These are phyloP conservation scores for Melastoma malabathricum DNA, from an alignment of 345 rosid genomes.

Conservation along the genomic window DNA sequence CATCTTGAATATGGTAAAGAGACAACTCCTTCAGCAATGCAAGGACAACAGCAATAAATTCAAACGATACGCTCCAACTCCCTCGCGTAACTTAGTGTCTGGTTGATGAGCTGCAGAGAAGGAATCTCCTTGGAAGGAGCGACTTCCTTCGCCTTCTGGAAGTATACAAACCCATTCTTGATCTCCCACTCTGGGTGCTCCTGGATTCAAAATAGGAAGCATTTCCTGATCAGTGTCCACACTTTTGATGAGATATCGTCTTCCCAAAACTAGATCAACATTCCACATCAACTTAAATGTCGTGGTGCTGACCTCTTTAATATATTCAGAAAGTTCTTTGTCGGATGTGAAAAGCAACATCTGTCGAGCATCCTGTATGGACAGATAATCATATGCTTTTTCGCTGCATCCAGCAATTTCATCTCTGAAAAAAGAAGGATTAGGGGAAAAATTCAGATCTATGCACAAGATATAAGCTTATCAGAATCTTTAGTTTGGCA, in stretches of 20 bases:
- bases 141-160: slow-evolving; percentile 92
- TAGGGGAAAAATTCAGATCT: not conserved
- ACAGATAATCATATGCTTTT: slow-evolving; percentile 89
- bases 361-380: slow-evolving; percentile 49
- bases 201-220: slow-evolving; percentile 20
- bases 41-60: slow-evolving; percentile 1
- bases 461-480: not conserved
- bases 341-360: slow-evolving; percentile 80
- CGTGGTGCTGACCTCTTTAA: slow-evolving; percentile 45
- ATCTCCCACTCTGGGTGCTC: slow-evolving; percentile 95
- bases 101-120: slow-evolving; percentile 90
- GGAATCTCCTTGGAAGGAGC: slow-evolving; percentile 94
- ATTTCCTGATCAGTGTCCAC: not conserved
- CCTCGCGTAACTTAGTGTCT: slow-evolving; percentile 90
- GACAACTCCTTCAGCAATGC: too few relatives aligned
- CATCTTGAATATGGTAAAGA: too few relatives aligned
- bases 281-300: not conserved
- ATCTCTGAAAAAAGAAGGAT: slow-evolving; percentile 31
- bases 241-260: not conserved
- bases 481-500: not conserved
- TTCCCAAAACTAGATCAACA: not conserved
- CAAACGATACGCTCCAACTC: slow-evolving; percentile 97
- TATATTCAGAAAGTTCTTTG: slow-evolving; percentile 53
- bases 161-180: slow-evolving; percentile 50
- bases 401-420: slow-evolving; percentile 99